Base-by-base conservation (phyloP, 2,329 filamentous ascomycete species). In the Fusarium sp. region DNA sequence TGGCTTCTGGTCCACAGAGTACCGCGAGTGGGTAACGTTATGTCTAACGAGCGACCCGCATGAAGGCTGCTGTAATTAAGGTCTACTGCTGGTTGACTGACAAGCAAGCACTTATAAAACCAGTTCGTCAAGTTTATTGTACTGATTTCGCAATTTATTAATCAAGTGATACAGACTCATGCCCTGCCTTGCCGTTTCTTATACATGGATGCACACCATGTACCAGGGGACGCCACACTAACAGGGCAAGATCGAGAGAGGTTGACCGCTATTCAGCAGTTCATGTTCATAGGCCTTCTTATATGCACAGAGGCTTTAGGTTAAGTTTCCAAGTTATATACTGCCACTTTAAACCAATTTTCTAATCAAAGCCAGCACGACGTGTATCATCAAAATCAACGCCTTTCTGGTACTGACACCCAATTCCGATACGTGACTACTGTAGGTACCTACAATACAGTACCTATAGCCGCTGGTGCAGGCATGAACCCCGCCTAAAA, bases 401-500 rank as follows among this genome's bases (percentile, higher is more conserved):
- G 25, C 10, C 18, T 44, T 48, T 34, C 25, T 29, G 32, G 61
- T 42, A 51, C 29, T 45, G 65, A 30, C 46, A 59, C 34, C 34
- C 34, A 6, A n/a, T 37, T 18, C 34, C 42, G 32, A 52, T 55
- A 59, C 47, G 57, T 16, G 41, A 44, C 41, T 44, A n/a, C 10
- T 16, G 24, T 18, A 45, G 20, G 30, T 51, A 37, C 9, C 47
- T 25, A 9, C 12, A 37, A n/a, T 29, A 48, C 45, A 37, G 34
- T 37, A 37, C 18, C 34, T 37, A n/a, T 37, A 37, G 34, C 34
- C 34, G 18, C 34, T 10, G 34, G 34, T 37, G 34, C 34, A 70
- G 54, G 41, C 57, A 54, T 56, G 40, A 57, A 62, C 67, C 67
- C 67, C 67, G 56, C 67, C 40, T 46, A 30, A 64, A 58, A 54